Percentiles rank a stretch among this genome's conserved stretches.
These are phyloP conservation scores for Coemansia sp. DNA, from an alignment of 192 early-diverging fungal genomes.

Conservation along the genomic window DNA sequence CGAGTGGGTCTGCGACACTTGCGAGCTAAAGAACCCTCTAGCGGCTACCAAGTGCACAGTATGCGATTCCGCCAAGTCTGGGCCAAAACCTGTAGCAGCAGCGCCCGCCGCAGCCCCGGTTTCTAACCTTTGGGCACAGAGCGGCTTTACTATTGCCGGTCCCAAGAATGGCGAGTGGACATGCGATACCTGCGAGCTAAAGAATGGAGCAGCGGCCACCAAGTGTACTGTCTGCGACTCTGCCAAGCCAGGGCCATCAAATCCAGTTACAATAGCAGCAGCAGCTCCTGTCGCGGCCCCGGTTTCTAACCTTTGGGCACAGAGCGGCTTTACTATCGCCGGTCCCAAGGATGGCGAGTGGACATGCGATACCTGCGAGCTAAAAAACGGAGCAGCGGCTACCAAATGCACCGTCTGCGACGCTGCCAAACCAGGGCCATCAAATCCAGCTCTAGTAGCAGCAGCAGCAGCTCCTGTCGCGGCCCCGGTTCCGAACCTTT, in stretches of 20 bases:
- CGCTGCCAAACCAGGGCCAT: conserved; percentile 17
- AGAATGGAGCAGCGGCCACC: conserved; percentile 9
- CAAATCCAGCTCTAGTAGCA: background rate
- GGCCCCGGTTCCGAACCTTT: conserved; percentile 2
- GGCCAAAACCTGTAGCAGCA: conserved; percentile 6
- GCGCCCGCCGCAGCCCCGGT: background rate
- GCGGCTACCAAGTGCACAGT: conserved; percentile 24
- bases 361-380: conserved; percentile 23
- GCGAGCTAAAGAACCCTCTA: conserved; percentile 24
- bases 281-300: background rate
- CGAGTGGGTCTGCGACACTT: conserved; percentile 38
- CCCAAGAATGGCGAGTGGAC: conserved; percentile 26
- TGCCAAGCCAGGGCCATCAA: conserved; percentile 5
- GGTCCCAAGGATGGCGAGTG: conserved; percentile 25
- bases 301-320: conserved; percentile 6
- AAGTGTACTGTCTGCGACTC: conserved; percentile 19
- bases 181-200: conserved; percentile 19
- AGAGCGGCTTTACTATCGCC: conserved; percentile 4
- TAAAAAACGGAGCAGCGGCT: conserved; percentile 14
- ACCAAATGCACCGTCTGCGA: conserved; percentile 37
- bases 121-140: conserved; percentile 7
- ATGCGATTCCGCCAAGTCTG: conserved; percentile 24
- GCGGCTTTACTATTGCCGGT: background rate
- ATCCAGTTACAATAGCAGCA: background rate
- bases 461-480: background rate